phyloP scores from a whole-genome alignment of 2,329 filamentous ascomycete species.

The Clonostachys rosea region DNA sequence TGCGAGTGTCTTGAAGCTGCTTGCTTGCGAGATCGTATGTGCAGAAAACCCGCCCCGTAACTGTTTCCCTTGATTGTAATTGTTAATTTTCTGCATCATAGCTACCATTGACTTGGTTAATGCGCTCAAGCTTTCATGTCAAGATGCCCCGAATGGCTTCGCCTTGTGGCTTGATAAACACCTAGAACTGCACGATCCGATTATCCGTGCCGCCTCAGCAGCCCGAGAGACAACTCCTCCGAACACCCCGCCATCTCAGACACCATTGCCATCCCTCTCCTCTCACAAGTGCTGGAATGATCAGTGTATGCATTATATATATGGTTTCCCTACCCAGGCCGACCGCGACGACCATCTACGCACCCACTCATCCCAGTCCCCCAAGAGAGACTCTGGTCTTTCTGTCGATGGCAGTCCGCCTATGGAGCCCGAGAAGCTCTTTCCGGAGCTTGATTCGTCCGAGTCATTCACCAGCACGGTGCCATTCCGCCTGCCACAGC shows the following conservation, averaged over 20 bases:
- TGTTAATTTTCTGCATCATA: not conserved
- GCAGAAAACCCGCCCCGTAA: too few relatives aligned
- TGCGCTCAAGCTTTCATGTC: conserved; percentile 17
- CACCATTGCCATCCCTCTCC: not conserved
- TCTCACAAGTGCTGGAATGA: conserved; percentile 52
- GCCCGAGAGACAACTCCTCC: conserved; percentile 12
- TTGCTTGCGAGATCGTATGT: conserved; percentile 25
- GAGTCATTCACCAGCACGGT: not conserved
- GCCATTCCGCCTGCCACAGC: not conserved
- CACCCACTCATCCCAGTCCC: conserved; percentile 29
- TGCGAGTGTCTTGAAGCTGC: conserved; percentile 53
- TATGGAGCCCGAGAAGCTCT: conserved; percentile 1
- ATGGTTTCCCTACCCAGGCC: conserved; percentile 45
- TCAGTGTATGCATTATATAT: conserved; percentile 52
- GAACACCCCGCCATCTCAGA: not conserved
- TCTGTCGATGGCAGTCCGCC: conserved; percentile 18
- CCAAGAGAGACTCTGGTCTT: conserved; percentile 39
- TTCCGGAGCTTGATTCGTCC: not conserved
- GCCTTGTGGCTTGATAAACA: conserved; percentile 48
- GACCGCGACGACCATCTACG: conserved; percentile 47
- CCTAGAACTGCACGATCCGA: conserved; percentile 40
- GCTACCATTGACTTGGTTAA: conserved; percentile 22
- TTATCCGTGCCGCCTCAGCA: conserved; percentile 19
- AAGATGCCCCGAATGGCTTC: conserved; percentile 39
- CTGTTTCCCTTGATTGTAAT: too few relatives aligned